A percentile compares a stretch with the other conserved stretches of the same genome.
Evolutionary conservation across 2,329 filamentous ascomycete species (phyloP).

Genomic region (Fusarium udum): DNA sequence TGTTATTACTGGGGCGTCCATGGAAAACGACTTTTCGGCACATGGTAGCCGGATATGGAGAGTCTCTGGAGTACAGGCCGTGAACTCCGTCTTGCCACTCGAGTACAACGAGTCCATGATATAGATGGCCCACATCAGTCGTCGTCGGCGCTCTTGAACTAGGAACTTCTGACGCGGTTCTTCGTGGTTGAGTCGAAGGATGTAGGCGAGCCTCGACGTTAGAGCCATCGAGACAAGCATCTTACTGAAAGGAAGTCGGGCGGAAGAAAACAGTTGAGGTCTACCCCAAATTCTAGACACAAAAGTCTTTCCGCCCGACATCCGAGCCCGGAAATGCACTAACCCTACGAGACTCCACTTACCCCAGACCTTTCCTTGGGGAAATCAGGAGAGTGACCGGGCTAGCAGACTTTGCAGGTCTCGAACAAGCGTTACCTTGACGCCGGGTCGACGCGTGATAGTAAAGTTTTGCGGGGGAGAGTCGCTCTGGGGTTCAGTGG

Average conservation of each 20-base stretch:
- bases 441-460: not conserved
- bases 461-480: not conserved
- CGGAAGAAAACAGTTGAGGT: not conserved
- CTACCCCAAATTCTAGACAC: not conserved
- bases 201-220: constrained; percentile 25
- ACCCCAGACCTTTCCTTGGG: constrained; percentile 8
- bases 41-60: constrained; percentile 9
- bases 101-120: constrained; percentile 22
- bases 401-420: constrained; percentile 2
- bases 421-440: not conserved
- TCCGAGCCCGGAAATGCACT: constrained; percentile 3
- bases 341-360: not conserved
- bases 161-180: constrained; percentile 25
- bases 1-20: not conserved
- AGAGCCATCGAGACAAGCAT: constrained; percentile 35
- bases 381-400: not conserved
- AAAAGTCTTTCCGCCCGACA: constrained; percentile 7
- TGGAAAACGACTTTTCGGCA: constrained; percentile 7
- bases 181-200: constrained; percentile 37
- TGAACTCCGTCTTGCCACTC: constrained; percentile 22
- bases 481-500: not conserved
- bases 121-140: constrained; percentile 40
- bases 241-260: constrained; percentile 29
- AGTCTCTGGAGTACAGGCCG: not conserved
- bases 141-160: constrained; percentile 21